Percentiles rank a stretch among this genome's conserved stretches.
These are phyloP conservation scores for Colletotrichum sp. DNA, from an alignment of 2,329 filamentous ascomycete species.

Conservation along the genomic window DNA sequence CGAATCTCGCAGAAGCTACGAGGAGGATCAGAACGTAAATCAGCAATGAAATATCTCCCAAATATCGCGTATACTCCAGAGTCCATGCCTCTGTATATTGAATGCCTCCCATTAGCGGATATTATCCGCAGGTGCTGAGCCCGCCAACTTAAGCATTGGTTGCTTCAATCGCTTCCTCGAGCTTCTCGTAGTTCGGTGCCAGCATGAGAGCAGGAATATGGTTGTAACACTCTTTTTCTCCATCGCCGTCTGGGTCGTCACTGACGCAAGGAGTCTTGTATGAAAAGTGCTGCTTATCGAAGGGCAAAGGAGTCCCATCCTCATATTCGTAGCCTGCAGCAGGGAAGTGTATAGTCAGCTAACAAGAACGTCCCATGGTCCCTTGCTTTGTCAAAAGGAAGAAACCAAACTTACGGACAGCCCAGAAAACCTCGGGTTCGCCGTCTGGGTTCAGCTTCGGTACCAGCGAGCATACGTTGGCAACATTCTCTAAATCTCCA, in stretches of 20 bases:
- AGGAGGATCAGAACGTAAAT: no score
- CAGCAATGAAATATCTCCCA: no score
- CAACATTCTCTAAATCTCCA: background rate
- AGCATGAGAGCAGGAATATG: background rate
- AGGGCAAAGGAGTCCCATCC: background rate
- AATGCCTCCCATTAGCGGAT: accelerated
- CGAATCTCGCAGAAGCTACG: no score
- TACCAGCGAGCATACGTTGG: background rate
- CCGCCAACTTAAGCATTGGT: no score
- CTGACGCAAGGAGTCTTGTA: background rate
- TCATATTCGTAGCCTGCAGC: background rate
- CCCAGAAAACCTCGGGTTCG: background rate
- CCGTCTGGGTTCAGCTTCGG: background rate
- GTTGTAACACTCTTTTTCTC: background rate
- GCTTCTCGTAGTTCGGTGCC: background rate
- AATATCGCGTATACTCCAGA: no score
- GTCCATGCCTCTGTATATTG: no score
- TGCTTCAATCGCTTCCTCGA: background rate
- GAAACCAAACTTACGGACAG: background rate
- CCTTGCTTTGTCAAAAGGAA: no score
- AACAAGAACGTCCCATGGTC: no score
- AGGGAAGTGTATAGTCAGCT: no score
- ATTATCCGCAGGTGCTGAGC: no score
- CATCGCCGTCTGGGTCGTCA: background rate
- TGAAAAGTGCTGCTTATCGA: background rate